phyloP scores from a whole-genome alignment of 371 early-diverging fungal genomes.

The Lichtheimia ramosa region DNA sequence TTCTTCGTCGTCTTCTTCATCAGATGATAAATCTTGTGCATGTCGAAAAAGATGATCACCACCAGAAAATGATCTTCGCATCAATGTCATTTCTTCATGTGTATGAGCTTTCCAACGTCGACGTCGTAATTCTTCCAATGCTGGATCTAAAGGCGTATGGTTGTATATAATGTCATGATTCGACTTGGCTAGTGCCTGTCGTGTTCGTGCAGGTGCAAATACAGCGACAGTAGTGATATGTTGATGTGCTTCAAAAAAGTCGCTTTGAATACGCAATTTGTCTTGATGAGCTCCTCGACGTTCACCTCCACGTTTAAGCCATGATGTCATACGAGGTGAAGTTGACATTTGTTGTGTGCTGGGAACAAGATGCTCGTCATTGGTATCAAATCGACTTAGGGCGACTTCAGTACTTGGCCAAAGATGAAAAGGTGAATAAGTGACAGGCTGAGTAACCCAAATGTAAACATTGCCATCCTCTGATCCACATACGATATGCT shows the following conservation, averaged over 20 bases:
- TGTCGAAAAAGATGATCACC: background rate
- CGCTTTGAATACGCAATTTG: slow-evolving; percentile 31
- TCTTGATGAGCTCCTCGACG: slow-evolving; percentile 20
- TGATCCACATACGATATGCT: slow-evolving; percentile 79
- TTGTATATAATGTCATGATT: slow-evolving; percentile 49
- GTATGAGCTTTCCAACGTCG: slow-evolving; percentile 6
- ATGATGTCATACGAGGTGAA: slow-evolving; percentile 7
- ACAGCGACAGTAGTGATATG: slow-evolving; percentile 55
- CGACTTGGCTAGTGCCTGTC: slow-evolving; percentile 54
- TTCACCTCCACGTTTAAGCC: slow-evolving; percentile 22
- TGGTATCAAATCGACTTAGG: slow-evolving; percentile 7
- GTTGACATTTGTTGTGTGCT: background rate
- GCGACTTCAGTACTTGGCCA: slow-evolving; percentile 24
- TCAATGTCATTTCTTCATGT: slow-evolving; percentile 1
- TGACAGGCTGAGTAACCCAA: slow-evolving; percentile 63
- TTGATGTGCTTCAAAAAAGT: slow-evolving; percentile 53
- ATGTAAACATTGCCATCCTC: slow-evolving; percentile 79
- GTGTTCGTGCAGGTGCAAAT: slow-evolving; percentile 64
- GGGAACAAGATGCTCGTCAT: slow-evolving; percentile 1
- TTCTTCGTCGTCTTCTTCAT: slow-evolving; percentile 6
- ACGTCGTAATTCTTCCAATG: background rate
- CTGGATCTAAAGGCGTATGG: slow-evolving; percentile 22
- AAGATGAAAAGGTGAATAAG: slow-evolving; percentile 35
- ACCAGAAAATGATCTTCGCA: slow-evolving; percentile 16
- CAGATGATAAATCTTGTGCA: slow-evolving; percentile 19